Base-by-base conservation (phyloP, 208 protist species). In the Tritrichomonas musculus region DNA sequence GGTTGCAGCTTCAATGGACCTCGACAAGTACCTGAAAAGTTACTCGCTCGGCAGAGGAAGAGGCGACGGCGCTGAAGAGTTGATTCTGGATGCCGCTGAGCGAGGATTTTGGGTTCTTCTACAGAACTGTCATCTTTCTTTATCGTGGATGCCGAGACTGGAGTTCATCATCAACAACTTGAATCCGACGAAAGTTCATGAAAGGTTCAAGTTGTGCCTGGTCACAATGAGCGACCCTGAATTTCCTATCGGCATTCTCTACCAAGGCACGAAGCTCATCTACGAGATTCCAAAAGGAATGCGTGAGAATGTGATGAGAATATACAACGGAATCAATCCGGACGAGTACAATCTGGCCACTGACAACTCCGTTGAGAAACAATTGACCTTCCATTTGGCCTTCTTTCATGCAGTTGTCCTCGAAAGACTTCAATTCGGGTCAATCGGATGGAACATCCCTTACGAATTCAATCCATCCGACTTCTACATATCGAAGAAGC, bases 391-490 rank as follows among this genome's bases (percentile, higher is more conserved):
- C 95, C 97, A 97, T 20, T 93, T 99, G 14, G 97, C 96, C 94
- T 99, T 99, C 95, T 99, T 99, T 96, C 98, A 99, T 96, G 97
- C 97, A 30, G 94, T 98, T 36, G 75, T 97, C 36, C 94, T 96
- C 57, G 96, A 97, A 93, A 66, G 96, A 41, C 93, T 95, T 69
- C 94, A 96, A 94, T 99, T 99, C 93, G 98, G 98, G 55, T 97
- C 98, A 60, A 96, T 99, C 20, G 98, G 98, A 27, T 99, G 97
- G 97, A 99, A 98, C 95, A 98, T 72, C 53, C 94, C 96, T 1
- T 99, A 99, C 96, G 98, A 99, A 95, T 99, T 98, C 96, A 99
- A 98, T 94, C 96, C 98, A 93, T 98, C 97, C 2, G 98, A 99
- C 95, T 97, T 99, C 72, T 95, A 98, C 80, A 97, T 98, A 25